Conservation (phyloP, 441 rosid genomes). For the Pelargonium australe region DNA sequence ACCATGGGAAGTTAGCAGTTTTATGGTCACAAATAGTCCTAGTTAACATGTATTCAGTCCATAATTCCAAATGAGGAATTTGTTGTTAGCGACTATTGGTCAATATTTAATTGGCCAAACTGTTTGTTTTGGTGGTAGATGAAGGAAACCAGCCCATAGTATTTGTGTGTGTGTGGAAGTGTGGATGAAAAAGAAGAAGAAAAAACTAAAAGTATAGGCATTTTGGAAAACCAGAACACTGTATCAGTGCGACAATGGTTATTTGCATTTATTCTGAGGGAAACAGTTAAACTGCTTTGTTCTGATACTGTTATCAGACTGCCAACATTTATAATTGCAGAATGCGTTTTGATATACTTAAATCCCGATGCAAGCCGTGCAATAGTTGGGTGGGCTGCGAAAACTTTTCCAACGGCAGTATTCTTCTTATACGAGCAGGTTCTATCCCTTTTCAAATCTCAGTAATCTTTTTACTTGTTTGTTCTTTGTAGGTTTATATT, state of each 20-base stretch:
- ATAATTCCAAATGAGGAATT: background rate
- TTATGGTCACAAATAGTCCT: background rate
- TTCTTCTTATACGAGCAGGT: conserved; percentile 98
- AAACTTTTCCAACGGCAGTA: conserved; percentile 59
- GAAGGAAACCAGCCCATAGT: background rate
- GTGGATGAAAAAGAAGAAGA: no score
- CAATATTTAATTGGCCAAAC: no score
- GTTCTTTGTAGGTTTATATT: no score
- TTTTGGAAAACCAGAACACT: background rate
- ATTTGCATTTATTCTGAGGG: conserved; percentile 19
- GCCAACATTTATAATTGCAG: conserved; percentile 98
- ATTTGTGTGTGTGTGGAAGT: background rate
- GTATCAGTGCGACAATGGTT: background rate
- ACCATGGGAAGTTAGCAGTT: conserved; percentile 6
- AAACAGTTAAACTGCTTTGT: conserved; percentile 26
- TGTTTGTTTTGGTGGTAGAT: background rate
- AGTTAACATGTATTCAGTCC: background rate
- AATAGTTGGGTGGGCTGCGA: conserved; percentile 76
- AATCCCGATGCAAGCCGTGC: conserved; percentile 77
- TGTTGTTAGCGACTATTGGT: background rate
- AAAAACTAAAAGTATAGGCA: no score
- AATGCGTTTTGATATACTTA: conserved; percentile 92
- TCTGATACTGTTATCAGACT: conserved; percentile 77
- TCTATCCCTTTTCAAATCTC: conserved; percentile 16
- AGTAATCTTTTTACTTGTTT: background rate